Base-by-base conservation (phyloP, 169 alveolate genomes). In the Plasmodium adleri region DNA sequence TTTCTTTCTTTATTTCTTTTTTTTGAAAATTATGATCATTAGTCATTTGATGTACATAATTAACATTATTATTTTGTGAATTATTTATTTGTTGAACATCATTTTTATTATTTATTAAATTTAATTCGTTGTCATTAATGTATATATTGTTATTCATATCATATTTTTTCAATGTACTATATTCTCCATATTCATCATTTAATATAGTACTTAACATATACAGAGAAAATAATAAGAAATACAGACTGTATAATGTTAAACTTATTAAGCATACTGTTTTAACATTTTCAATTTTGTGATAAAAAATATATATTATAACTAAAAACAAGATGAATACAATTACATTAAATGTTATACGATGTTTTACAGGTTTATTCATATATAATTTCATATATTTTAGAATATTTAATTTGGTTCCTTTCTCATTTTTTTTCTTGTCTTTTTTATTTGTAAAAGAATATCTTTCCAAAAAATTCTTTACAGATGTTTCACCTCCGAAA, bases 201-300 rank as follows among this genome's bases (percentile, higher is more conserved):
- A 78, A n/a, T 45, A 66, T 71, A 20, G 89, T 64, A 58, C 89
- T 78, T 15, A 78, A 26, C 49, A 78, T 64, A 60, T 78, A 70
- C 1, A 78, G 54, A n/a, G 89, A 68, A 22, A 64, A 66, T 17
- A 78, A 17, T 43, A 78, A 58, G 59, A 78, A 78, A 47, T 64
- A 78, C 24, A 45, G 17, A 17, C 89, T 78, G 6, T 78, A 78
- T 3, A 78, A 62, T 20, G 76, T 17, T 26, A 78, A 47, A n/a
- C 72, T 72, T 13, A 78, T 70, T 54, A 78, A 78, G 47, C 20
- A 66, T 17, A 50, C 49, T 1, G 72, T 78, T 59, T 66, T 78
- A n/a, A 45, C 20, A 66, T 78, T 78, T 1, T 78, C 71, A 15
- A 64, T 58, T 8, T 47, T 63, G 7, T 24, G 49, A 52, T 64